These are phyloP conservation scores for Puccinia novopanici DNA, from an alignment of 1,284 basidiomycete species.

Conservation along the genomic window DNA sequence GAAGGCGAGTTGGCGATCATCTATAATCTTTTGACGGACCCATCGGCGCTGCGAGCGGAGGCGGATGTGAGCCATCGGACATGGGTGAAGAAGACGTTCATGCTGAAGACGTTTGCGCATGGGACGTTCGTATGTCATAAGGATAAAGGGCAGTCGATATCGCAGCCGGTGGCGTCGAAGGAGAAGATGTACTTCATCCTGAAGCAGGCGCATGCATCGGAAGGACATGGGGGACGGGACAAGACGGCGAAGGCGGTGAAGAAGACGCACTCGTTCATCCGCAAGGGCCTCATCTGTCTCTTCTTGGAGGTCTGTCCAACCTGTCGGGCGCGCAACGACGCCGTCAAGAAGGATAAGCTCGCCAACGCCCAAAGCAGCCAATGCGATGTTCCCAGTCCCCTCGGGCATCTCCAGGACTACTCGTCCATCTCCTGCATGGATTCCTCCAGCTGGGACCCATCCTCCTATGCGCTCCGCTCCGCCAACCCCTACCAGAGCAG, in stretches of 20 bases:
- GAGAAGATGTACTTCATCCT: constrained; percentile 50
- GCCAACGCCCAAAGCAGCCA: constrained; percentile 7
- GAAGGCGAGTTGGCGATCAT: constrained; percentile 43
- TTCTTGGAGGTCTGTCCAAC: constrained; percentile 50
- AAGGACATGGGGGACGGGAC: constrained; percentile 50
- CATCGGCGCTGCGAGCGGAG: constrained; percentile 47
- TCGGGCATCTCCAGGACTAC: too few relatives aligned
- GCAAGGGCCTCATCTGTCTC: constrained; percentile 49
- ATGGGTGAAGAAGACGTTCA: constrained; percentile 49
- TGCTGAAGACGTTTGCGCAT: constrained; percentile 11
- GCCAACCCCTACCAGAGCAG: constrained; percentile 18
- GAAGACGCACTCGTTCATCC: constrained; percentile 50
- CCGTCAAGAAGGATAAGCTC: constrained; percentile 45
- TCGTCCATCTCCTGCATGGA: too few relatives aligned
- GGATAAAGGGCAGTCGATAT: constrained; percentile 38
- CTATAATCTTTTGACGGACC: constrained; percentile 39
- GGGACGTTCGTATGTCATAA: constrained; percentile 49
- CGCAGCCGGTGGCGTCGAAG: constrained; percentile 43
- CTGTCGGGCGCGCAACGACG: constrained; percentile 39
- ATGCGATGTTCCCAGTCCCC: constrained; percentile 5
- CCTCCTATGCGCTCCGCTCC: background rate
- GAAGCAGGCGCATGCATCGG: constrained; percentile 47
- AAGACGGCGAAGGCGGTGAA: constrained; percentile 49
- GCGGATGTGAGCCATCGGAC: constrained; percentile 47
- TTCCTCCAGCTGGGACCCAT: constrained; percentile 7